Evolutionary conservation across 495 filamentous ascomycete genomes (phyloP).

Genomic region (Talaromyces stipitatus): DNA sequence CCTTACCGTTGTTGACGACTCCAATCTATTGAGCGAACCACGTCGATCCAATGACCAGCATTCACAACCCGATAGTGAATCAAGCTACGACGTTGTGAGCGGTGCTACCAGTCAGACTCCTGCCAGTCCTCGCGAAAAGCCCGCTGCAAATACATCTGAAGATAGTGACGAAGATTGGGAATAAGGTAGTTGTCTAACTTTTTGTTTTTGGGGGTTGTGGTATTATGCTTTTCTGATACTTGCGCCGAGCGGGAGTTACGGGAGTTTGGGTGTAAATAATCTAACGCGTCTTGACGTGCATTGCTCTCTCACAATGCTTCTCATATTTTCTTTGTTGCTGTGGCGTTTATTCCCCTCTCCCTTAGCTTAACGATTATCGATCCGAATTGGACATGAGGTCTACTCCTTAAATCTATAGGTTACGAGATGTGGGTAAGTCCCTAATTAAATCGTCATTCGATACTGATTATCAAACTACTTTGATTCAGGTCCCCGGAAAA

Average conservation of each 20-base stretch:
- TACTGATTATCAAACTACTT: neutral
- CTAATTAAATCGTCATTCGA: too few relatives aligned
- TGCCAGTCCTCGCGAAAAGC: slow-evolving; percentile 64
- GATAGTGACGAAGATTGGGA: slow-evolving; percentile 80
- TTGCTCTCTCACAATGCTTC: neutral
- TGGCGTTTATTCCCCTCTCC: too few relatives aligned
- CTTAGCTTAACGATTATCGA: too few relatives aligned
- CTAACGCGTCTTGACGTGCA: neutral
- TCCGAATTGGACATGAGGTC: too few relatives aligned
- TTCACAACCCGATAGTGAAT: slow-evolving; percentile 78
- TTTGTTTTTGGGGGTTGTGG: neutral
- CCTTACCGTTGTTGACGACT: slow-evolving; percentile 17
- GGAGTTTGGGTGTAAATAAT: neutral
- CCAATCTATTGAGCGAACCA: slow-evolving; percentile 52
- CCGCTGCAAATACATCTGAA: slow-evolving; percentile 40
- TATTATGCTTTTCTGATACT: neutral
- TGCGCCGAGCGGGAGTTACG: neutral
- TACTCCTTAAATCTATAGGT: too few relatives aligned
- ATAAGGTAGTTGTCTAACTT: slow-evolving; percentile 30
- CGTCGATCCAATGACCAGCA: slow-evolving; percentile 82
- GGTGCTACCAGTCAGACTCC: slow-evolving; percentile 73
- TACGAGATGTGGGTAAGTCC: too few relatives aligned
- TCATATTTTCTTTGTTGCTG: neutral
- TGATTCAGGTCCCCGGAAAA: neutral
- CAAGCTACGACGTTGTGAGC: slow-evolving; percentile 89